Evolutionary conservation across 768 basidiomycete species (phyloP).

Genomic region (Coprinopsis strossmayeri): DNA sequence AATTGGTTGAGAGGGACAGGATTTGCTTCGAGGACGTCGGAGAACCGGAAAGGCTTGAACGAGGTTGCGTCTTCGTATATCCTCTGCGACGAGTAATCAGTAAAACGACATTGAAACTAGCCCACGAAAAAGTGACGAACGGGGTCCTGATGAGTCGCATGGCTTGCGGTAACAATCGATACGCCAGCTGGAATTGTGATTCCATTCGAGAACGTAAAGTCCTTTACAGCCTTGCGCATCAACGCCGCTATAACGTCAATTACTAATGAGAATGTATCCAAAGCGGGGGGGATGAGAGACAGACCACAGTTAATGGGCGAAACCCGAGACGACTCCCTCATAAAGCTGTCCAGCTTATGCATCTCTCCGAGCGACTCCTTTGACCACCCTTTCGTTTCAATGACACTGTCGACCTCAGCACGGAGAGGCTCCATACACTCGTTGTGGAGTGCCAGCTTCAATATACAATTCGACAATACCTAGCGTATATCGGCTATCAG

Average conservation of each 20-base stretch:
- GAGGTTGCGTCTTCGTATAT: not conserved
- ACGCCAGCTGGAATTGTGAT: conserved; percentile 25
- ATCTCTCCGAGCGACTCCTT: conserved; percentile 28
- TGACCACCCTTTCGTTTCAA: conserved; percentile 27
- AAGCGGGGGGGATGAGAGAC: conserved; percentile 13
- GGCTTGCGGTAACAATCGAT: not conserved
- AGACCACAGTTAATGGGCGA: conserved; percentile 19
- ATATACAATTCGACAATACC: conserved; percentile 31
- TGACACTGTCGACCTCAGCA: conserved; percentile 29
- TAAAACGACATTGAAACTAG: not conserved
- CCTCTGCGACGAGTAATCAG: not conserved
- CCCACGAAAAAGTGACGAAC: not conserved
- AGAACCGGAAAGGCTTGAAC: conserved; percentile 1
- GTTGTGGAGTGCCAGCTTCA: conserved; percentile 26
- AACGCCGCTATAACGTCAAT: conserved; percentile 17
- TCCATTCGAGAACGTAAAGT: conserved; percentile 41
- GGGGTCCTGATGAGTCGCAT: not conserved
- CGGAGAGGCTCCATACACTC: conserved; percentile 31
- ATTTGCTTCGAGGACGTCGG: no score
- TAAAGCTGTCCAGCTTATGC: conserved; percentile 42
- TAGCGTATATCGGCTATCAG: conserved; percentile 9
- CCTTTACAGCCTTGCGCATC: conserved; percentile 26
- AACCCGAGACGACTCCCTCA: conserved; percentile 39
- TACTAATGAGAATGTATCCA: conserved; percentile 13
- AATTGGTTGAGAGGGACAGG: not conserved